Percentiles rank a stretch among this genome's conserved stretches.
Evolutionary conservation across 768 basidiomycete genomes (phyloP).

Genomic region (Sporobolomyces roseus): DNA sequence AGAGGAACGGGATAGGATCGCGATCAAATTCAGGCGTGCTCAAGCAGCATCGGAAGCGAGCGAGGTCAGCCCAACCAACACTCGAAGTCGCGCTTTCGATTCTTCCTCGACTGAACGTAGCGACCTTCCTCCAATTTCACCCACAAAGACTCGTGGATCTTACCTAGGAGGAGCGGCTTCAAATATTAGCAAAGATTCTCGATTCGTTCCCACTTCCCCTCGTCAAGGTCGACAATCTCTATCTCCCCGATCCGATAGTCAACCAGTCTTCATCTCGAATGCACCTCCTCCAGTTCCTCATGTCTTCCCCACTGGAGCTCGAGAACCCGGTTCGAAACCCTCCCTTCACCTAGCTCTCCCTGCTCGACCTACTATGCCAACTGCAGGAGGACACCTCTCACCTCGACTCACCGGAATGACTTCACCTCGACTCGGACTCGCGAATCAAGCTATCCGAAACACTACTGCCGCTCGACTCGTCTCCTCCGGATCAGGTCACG

Average conservation of each 20-base stretch:
- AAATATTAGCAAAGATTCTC: slow-evolving; percentile 18
- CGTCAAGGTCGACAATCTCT: slow-evolving; percentile 13
- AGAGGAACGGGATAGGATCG: slow-evolving; percentile 39
- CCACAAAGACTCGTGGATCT: not conserved
- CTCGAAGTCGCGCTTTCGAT: slow-evolving; percentile 7
- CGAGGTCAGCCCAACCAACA: slow-evolving; percentile 32
- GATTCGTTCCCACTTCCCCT: slow-evolving; percentile 37
- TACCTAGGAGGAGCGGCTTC: not conserved
- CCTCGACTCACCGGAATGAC: not conserved
- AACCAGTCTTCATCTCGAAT: too few species aligned
- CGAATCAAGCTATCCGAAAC: slow-evolving; percentile 36
- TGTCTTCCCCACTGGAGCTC: too few species aligned
- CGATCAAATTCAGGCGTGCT: slow-evolving; percentile 24
- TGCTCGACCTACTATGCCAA: not conserved
- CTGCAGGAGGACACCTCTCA: slow-evolving; percentile 3
- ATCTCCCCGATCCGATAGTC: too few species aligned
- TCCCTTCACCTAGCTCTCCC: slow-evolving; percentile 12
- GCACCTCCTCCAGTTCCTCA: not conserved
- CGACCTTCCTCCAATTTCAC: not conserved
- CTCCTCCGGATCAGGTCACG: slow-evolving; percentile 15
- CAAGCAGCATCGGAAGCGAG: too few species aligned
- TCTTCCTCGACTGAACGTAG: slow-evolving; percentile 9
- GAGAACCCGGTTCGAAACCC: too few species aligned
- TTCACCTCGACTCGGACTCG: slow-evolving; percentile 28
- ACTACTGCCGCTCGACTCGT: slow-evolving; percentile 35